Base-by-base conservation (phyloP, 2,329 filamentous ascomycete genomes). In the Paraconiothyrium sp. region DNA sequence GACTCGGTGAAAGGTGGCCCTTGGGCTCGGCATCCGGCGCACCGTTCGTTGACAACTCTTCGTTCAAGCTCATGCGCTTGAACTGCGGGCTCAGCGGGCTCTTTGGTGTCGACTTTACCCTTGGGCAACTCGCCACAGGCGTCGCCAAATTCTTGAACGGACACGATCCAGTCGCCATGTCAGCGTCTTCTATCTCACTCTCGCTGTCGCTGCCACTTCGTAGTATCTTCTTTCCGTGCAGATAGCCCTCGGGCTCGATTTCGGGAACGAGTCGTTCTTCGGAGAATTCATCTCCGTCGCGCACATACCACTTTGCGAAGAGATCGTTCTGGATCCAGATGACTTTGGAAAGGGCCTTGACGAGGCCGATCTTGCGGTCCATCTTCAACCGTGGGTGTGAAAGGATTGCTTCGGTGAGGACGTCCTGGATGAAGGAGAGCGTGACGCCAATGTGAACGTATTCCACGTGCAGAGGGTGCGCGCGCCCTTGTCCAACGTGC, bases 291-390 rank as follows among this genome's bases (percentile, higher is more conserved):
- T 89, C 85, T 54, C 89, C 89, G 66, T 92, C 89, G 37, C 85
- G 83, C 39, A 92, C 86, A 70, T 93, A 91, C 89, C 91, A 94
- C 76, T 90, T 91, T n/a, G 91, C 90, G 76, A 94, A 92, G 34
- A 94, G 83, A 76, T 94, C 92, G 74, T 94, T 94, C 78, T 94
- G 92, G 67, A 94, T 93, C 91, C 92, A 94, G 66, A 94, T 89
- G 30, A 94, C 89, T 77, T 95, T 94, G 64, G 88, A 88, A 24
- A 94, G 82, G 0, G 92, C 92, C 74, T 90, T 91, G 50, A 94
- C 85, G 4, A 94, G 84, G 24, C 87, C 89, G 20, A 90, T 89
- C 80, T 94, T 94, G 78, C 86, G 86, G 60, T 84, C 82, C 69
- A 92, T 83, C 41, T 85, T 83, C 41, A 95, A 82, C 2, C 86